Conservation (phyloP, 805 yeast species). For the Suhomyces tanzawaensis region DNA sequence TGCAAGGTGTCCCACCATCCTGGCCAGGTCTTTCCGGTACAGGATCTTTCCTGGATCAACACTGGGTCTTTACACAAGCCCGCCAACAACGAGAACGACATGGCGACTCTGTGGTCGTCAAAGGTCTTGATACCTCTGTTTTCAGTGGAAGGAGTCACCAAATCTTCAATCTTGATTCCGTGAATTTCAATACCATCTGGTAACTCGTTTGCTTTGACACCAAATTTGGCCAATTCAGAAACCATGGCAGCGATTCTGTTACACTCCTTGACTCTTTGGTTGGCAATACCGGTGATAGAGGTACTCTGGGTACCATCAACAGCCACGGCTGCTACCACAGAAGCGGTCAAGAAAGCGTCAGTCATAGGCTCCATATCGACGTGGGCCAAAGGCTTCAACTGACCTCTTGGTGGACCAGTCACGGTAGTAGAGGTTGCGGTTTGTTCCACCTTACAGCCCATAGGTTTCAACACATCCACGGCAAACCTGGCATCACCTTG, state of each 20-base stretch:
- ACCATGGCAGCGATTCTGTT: conserved; percentile 96
- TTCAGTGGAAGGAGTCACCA: conserved; percentile 52
- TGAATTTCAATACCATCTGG: conserved; percentile 90
- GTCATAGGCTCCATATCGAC: conserved; percentile 99
- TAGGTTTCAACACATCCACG: conserved; percentile 83
- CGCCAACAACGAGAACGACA: conserved; percentile 90
- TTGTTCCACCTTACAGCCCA: conserved; percentile 92
- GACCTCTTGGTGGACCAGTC: conserved; percentile 76
- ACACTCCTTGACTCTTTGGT: conserved; percentile 97
- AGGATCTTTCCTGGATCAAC: conserved; percentile 77
- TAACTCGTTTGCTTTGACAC: conserved; percentile 78
- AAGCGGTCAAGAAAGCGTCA: conserved; percentile 95
- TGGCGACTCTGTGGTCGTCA: conserved; percentile 97
- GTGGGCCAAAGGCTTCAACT: conserved; percentile 62
- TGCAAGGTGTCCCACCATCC: conserved; percentile 98
- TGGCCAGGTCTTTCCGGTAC: conserved; percentile 99
- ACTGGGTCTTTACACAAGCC: conserved; percentile 66
- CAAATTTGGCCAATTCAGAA: conserved; percentile 81
- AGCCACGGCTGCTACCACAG: conserved; percentile 96
- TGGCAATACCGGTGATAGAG: conserved; percentile 90
- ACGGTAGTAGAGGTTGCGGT: conserved; percentile 87
- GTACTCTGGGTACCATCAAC: conserved; percentile 50
- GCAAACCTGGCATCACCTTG: conserved; percentile 99
- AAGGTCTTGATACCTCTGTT: conserved; percentile 68
- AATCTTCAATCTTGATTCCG: conserved; percentile 54